Conservation (phyloP, 805 yeast genomes). For the Saccharomycopsis microspora region DNA sequence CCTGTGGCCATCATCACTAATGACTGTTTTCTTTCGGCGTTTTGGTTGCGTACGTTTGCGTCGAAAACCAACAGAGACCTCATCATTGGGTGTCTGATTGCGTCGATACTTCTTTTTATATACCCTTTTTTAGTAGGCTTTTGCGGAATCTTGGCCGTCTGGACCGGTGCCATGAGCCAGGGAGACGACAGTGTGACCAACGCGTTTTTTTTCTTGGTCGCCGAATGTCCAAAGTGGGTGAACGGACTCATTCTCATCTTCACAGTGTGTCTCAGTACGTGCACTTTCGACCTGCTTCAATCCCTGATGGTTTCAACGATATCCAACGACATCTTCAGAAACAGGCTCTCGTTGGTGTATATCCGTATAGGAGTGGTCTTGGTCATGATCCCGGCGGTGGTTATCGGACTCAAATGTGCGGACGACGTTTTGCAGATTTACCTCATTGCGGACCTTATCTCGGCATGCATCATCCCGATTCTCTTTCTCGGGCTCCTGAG, state of each 20-base stretch:
- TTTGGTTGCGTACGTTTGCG: conserved; percentile 93
- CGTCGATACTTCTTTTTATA: conserved; percentile 52
- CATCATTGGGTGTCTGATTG: conserved; percentile 62
- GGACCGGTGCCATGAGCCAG: conserved; percentile 59
- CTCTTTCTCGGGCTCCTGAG: conserved; percentile 69
- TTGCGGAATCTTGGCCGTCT: conserved; percentile 81
- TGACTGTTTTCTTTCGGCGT: conserved; percentile 83
- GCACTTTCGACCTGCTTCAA: conserved; percentile 82
- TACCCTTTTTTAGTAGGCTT: conserved; percentile 66
- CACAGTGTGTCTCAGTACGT: conserved; percentile 63
- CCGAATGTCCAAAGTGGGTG: conserved; percentile 75
- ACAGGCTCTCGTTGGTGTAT: conserved; percentile 55
- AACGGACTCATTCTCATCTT: conserved; percentile 75
- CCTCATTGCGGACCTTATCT: conserved; percentile 81
- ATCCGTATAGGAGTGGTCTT: conserved; percentile 60
- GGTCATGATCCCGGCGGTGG: conserved; percentile 78
- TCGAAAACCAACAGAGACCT: conserved; percentile 68
- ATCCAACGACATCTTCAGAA: conserved; percentile 83
- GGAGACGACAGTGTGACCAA: conserved; percentile 40
- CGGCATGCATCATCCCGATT: conserved; percentile 79
- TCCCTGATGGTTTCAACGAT: conserved; percentile 82
- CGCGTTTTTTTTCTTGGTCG: conserved; percentile 58
- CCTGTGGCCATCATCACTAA: conserved; percentile 82
- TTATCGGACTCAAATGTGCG: conserved; percentile 74
- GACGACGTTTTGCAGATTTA: conserved; percentile 77